These are phyloP conservation scores for Apiotrichum sp. DNA, from an alignment of 1,284 basidiomycete genomes.

Conservation along the genomic window DNA sequence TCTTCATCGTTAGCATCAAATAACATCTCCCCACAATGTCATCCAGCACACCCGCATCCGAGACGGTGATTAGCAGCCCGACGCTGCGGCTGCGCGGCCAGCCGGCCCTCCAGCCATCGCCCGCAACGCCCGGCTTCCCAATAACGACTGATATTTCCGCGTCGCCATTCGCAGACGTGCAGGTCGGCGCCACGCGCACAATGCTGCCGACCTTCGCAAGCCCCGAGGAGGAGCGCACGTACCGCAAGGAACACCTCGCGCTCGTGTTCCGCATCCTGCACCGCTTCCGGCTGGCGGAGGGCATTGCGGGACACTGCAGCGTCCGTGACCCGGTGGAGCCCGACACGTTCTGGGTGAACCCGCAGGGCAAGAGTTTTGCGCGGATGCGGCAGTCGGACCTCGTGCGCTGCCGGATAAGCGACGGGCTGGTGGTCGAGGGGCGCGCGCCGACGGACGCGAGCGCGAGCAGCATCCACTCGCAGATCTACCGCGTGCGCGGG, in stretches of 20 bases:
- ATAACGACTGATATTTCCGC: conserved; percentile 23
- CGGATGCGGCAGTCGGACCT: conserved; percentile 35
- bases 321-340: conserved; percentile 39
- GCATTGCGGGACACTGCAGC: conserved; percentile 39
- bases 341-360: conserved; percentile 41
- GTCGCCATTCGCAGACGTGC: conserved; percentile 32
- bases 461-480: conserved; percentile 37
- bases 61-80: not conserved
- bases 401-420: conserved; percentile 25
- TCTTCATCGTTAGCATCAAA: too few species aligned
- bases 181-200: conserved; percentile 30
- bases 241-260: conserved; percentile 40
- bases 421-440: conserved; percentile 33
- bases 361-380: conserved; percentile 35
- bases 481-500: conserved; percentile 30
- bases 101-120: conserved; percentile 2
- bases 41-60: too few species aligned
- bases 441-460: conserved; percentile 31
- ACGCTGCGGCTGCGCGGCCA: conserved; percentile 13
- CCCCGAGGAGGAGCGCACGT: conserved; percentile 30
- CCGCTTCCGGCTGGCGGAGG: conserved; percentile 32
- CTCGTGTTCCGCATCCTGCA: conserved; percentile 36
- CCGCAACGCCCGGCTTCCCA: conserved; percentile 22
- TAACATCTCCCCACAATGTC: too few species aligned
- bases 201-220: conserved; percentile 29